phyloP scores from a whole-genome alignment of 2,329 filamentous ascomycete species.

The Phyllosticta citriasiana region DNA sequence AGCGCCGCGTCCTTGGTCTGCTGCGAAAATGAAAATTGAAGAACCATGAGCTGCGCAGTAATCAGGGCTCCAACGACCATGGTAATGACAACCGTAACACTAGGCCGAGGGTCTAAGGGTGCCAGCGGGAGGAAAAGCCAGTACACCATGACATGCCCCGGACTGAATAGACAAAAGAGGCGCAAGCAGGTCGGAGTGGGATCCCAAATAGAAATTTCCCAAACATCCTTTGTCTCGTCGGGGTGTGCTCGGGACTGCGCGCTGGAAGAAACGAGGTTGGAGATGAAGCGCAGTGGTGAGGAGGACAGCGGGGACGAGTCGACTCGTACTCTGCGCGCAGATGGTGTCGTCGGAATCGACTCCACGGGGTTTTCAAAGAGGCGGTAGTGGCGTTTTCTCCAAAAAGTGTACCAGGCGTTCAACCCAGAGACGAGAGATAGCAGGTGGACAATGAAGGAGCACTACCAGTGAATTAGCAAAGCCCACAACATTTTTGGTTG shows the following conservation, averaged over 20 bases:
- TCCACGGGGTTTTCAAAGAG: conserved; percentile 85
- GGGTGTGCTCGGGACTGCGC: conserved; percentile 81
- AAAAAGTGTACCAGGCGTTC: conserved; percentile 77
- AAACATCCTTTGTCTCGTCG: conserved; percentile 74
- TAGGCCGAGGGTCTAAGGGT: conserved; percentile 67
- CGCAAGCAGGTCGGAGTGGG: conserved; percentile 74
- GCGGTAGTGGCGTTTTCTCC: conserved; percentile 74
- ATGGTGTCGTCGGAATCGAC: conserved; percentile 64
- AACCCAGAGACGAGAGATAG: conserved; percentile 56
- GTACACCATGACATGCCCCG: conserved; percentile 85
- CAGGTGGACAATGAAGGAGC: conserved; percentile 57
- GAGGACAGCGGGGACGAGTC: conserved; percentile 70
- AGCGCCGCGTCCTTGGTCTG: conserved; percentile 76
- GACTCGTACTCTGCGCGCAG: conserved; percentile 78
- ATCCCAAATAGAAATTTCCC: conserved; percentile 92
- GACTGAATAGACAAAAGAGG: conserved; percentile 84
- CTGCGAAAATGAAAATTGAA: conserved; percentile 67
- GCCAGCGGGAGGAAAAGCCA: conserved; percentile 75
- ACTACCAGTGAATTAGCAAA: conserved; percentile 12
- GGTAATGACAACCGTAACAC: conserved; percentile 74
- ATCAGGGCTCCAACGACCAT: conserved; percentile 66
- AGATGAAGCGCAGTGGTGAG: conserved; percentile 68
- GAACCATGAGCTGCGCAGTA: conserved; percentile 63
- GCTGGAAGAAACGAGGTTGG: conserved; percentile 54
- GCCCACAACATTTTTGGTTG: not conserved